Percentiles rank a stretch among this genome's conserved stretches.
Evolutionary conservation across 192 early-diverging fungal species (phyloP).

Genomic region (Haplosporangium gracile): DNA sequence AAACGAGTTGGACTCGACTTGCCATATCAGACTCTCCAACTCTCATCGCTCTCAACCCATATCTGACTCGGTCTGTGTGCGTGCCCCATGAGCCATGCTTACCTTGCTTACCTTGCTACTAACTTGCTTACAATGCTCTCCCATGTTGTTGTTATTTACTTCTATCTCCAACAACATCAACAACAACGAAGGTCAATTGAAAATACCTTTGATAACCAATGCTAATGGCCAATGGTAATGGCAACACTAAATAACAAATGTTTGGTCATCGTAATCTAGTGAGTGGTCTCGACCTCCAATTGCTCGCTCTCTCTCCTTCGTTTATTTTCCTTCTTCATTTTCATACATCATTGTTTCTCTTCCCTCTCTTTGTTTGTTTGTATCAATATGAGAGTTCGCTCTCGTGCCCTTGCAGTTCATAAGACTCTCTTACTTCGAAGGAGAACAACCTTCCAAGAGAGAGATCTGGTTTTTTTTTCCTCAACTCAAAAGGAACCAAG

Average conservation of each 20-base stretch:
- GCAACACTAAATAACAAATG: too few species aligned
- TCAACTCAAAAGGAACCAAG: not conserved
- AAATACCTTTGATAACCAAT: too few species aligned
- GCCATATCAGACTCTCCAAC: too few species aligned
- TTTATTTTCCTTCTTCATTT: not conserved
- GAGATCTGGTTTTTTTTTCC: not conserved
- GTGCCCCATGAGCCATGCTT: too few species aligned
- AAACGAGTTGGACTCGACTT: too few species aligned
- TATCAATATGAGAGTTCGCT: not conserved
- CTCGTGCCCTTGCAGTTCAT: not conserved
- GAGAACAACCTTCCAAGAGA: not conserved
- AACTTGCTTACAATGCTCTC: too few species aligned
- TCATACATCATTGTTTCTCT: not conserved
- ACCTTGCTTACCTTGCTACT: not conserved
- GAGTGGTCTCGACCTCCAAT: too few species aligned
- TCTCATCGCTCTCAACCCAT: too few species aligned
- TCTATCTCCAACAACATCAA: not conserved
- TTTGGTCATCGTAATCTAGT: too few species aligned
- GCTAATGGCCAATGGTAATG: too few species aligned
- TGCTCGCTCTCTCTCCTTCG: not conserved
- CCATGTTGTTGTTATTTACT: not conserved
- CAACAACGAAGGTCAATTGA: not conserved
- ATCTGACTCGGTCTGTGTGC: too few species aligned
- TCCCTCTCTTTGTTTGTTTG: not conserved
- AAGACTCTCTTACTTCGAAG: not conserved